These are phyloP conservation scores for Xylariaceae sp. DNA, from an alignment of 2,329 filamentous ascomycete species.

Conservation along the genomic window DNA sequence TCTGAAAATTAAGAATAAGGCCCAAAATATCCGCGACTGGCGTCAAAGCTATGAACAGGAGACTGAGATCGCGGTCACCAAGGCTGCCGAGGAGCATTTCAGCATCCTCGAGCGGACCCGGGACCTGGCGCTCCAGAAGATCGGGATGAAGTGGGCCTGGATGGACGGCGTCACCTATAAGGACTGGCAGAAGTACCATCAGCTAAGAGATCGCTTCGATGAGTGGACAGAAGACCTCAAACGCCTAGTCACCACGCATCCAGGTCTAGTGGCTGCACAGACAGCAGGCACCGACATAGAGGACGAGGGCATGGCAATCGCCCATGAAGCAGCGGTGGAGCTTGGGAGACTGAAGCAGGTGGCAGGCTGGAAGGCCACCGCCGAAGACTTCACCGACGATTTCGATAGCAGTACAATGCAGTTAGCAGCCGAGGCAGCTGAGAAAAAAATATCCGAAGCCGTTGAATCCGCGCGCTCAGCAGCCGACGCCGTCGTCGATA, in stretches of 20 bases:
- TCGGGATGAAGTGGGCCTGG: constrained; percentile 95
- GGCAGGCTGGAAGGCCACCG: constrained; percentile 80
- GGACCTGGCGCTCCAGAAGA: constrained; percentile 84
- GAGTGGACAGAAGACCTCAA: constrained; percentile 86
- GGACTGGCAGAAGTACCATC: constrained; percentile 95
- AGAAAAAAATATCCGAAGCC: constrained; percentile 40
- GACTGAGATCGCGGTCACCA: constrained; percentile 70
- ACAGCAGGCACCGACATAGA: constrained; percentile 72
- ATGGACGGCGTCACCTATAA: constrained; percentile 96
- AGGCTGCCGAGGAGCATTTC: constrained; percentile 80
- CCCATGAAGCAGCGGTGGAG: constrained; percentile 79
- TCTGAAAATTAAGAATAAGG: constrained; percentile 74
- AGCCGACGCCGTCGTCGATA: constrained; percentile 2
- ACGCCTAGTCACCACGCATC: constrained; percentile 74
- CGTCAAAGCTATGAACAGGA: constrained; percentile 73
- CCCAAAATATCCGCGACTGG: constrained; percentile 79
- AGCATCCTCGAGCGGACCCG: constrained; percentile 82
- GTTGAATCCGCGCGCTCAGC: constrained; percentile 31
- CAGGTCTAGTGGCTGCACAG: constrained; percentile 71
- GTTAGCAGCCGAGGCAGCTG: constrained; percentile 56
- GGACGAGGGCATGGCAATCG: constrained; percentile 78
- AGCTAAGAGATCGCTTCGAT: constrained; percentile 80
- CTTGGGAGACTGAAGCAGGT: constrained; percentile 82
- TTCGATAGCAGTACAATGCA: constrained; percentile 74
- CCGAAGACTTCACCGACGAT: constrained; percentile 75